Evolutionary conservation across 805 yeast species (phyloP).

Genomic region (Blastobotrys terrestris): DNA sequence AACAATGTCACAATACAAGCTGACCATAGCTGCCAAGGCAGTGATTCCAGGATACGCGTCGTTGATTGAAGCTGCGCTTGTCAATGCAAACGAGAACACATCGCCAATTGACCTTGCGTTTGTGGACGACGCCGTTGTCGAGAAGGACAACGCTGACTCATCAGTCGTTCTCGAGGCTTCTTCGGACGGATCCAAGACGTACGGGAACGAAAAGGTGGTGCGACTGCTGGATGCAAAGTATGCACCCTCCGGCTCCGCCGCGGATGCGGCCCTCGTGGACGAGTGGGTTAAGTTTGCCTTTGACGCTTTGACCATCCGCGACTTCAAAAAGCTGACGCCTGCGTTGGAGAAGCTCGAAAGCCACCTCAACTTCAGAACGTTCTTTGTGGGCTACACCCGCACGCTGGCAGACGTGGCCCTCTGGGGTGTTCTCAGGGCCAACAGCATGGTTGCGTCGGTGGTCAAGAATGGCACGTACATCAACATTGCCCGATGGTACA

Average conservation of each 20-base stretch:
- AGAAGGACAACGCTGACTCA: constrained; percentile 36
- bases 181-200: constrained; percentile 27
- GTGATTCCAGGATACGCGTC: constrained; percentile 74
- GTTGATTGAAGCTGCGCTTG: constrained; percentile 69
- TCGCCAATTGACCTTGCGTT: constrained; percentile 52
- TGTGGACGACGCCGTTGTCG: constrained; percentile 65
- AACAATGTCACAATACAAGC: constrained; percentile 1
- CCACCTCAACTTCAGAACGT: constrained; percentile 81
- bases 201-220: constrained; percentile 41
- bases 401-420: constrained; percentile 78
- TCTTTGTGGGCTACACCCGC: constrained; percentile 57
- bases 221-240: constrained; percentile 30
- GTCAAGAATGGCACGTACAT: constrained; percentile 77
- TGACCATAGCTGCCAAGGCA: constrained; percentile 71
- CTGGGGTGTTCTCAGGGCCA: constrained; percentile 93
- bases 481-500: constrained; percentile 93
- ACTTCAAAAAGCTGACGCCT: constrained; percentile 77
- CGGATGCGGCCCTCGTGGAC: constrained; percentile 25
- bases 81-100: constrained; percentile 43
- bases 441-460: constrained; percentile 87
- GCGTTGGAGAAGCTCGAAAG: constrained; percentile 76
- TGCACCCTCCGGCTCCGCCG: constrained; percentile 47
- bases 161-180: constrained; percentile 44
- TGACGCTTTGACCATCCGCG: constrained; percentile 67
- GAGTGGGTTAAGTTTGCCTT: constrained; percentile 65